These are phyloP conservation scores for Aspergillus clavatus DNA, from an alignment of 2,329 filamentous ascomycete species.

Conservation along the genomic window DNA sequence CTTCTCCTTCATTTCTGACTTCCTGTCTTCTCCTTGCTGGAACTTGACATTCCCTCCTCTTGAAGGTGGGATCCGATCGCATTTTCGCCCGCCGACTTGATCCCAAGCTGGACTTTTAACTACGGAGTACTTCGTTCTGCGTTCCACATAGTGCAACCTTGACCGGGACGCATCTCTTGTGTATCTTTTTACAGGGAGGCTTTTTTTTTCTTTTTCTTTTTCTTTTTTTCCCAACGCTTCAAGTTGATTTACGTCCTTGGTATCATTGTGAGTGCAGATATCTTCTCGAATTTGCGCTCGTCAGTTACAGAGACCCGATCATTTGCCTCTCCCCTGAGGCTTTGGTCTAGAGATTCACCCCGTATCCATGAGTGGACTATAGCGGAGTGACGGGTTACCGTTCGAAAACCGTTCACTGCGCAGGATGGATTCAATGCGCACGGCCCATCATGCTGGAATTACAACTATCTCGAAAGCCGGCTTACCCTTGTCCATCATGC, in stretches of 20 bases:
- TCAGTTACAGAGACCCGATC: not conserved
- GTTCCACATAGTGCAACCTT: constrained; percentile 1
- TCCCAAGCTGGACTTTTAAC: not conserved
- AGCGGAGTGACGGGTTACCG: not conserved
- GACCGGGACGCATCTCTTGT: not conserved
- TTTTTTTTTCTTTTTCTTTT: no score
- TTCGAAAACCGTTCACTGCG: not conserved
- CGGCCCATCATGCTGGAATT: not conserved
- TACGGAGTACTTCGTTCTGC: no score
- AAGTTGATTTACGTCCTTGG: no score
- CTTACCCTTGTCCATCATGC: not conserved
- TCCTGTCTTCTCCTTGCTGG: not conserved
- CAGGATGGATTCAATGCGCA: not conserved
- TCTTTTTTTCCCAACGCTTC: no score
- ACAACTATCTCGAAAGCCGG: not conserved
- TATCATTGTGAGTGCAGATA: not conserved
- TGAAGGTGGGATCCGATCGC: not conserved
- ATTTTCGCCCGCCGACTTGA: not conserved
- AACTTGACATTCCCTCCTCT: not conserved
- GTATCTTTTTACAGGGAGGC: not conserved
- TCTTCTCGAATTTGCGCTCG: not conserved
- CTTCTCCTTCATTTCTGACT: not conserved
- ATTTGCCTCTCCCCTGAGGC: not conserved
- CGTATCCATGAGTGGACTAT: not conserved
- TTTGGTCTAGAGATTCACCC: not conserved